A percentile compares a stretch with the other conserved stretches of the same genome.
phyloP scores from a whole-genome alignment of 2,329 filamentous ascomycete species.

The Celoporthe dispersa region DNA sequence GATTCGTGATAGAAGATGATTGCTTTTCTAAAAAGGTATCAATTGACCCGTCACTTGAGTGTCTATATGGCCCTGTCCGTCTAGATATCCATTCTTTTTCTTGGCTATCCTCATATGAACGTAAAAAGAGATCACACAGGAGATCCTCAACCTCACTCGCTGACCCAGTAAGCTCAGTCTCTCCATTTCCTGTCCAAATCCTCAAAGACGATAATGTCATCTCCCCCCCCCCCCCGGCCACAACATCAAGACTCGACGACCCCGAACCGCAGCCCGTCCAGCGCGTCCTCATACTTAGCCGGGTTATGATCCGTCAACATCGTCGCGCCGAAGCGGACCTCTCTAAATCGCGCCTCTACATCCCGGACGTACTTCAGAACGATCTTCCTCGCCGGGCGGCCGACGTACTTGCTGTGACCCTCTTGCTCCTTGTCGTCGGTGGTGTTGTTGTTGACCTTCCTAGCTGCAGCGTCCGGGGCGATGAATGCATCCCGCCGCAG shows the following conservation, averaged over 20 bases:
- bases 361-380: constrained; percentile 73
- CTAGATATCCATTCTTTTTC: too few relatives aligned
- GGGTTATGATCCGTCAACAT: constrained; percentile 81
- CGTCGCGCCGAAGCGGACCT: constrained; percentile 71
- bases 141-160: not conserved
- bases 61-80: too few relatives aligned
- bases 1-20: too few relatives aligned
- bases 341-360: constrained; percentile 71
- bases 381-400: constrained; percentile 68
- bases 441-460: not conserved
- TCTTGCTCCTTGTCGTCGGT: constrained; percentile 17
- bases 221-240: too few relatives aligned
- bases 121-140: not conserved
- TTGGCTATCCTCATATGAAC: too few relatives aligned
- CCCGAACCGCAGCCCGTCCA: constrained; percentile 62
- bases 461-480: constrained; percentile 38
- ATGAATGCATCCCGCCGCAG: constrained; percentile 69
- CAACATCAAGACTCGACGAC: constrained; percentile 41
- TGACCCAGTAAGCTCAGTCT: not conserved
- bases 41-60: too few relatives aligned
- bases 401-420: constrained; percentile 45
- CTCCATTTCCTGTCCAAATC: not conserved
- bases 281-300: constrained; percentile 71
- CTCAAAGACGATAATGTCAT: too few relatives aligned
- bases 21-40: too few relatives aligned